phyloP scores from a whole-genome alignment of 371 early-diverging fungal genomes.

The Chytridium lagenaria region DNA sequence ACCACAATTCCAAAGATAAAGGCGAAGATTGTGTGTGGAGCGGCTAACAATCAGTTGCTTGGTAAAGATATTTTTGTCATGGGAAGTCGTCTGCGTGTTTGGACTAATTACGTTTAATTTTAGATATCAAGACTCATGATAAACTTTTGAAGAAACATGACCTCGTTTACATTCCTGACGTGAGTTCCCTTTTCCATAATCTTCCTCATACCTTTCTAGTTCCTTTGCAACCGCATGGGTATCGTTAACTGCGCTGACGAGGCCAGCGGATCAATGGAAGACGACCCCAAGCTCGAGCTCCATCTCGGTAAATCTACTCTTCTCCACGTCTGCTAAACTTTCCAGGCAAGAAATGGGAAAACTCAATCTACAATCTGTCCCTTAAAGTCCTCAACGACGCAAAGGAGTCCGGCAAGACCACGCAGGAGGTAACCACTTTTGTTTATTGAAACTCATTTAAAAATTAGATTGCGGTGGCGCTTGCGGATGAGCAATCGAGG shows the following conservation, averaged over 20 bases:
- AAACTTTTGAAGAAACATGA: constrained; percentile 36
- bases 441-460: not conserved
- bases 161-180: constrained; percentile 52
- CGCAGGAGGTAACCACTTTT: constrained; percentile 31
- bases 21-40: constrained; percentile 52
- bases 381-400: constrained; percentile 35
- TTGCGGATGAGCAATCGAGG: constrained; percentile 41
- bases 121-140: constrained; percentile 39
- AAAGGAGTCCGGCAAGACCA: constrained; percentile 25
- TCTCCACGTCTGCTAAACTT: not conserved
- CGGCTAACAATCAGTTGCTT: constrained; percentile 53
- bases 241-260: constrained; percentile 56
- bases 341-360: constrained; percentile 41
- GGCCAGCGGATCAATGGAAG: constrained; percentile 39
- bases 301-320: constrained; percentile 42
- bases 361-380: constrained; percentile 41
- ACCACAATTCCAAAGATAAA: constrained; percentile 47
- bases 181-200: constrained; percentile 19
- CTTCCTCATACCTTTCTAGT: constrained; percentile 30
- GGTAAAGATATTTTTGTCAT: too few relatives aligned
- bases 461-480: constrained; percentile 36
- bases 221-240: constrained; percentile 57
- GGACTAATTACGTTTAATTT: constrained; percentile 6
- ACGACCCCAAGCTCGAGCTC: constrained; percentile 46
- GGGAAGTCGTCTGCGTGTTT: too few relatives aligned